phyloP scores from a whole-genome alignment of 768 basidiomycete genomes.

The Serendipita sp. region DNA sequence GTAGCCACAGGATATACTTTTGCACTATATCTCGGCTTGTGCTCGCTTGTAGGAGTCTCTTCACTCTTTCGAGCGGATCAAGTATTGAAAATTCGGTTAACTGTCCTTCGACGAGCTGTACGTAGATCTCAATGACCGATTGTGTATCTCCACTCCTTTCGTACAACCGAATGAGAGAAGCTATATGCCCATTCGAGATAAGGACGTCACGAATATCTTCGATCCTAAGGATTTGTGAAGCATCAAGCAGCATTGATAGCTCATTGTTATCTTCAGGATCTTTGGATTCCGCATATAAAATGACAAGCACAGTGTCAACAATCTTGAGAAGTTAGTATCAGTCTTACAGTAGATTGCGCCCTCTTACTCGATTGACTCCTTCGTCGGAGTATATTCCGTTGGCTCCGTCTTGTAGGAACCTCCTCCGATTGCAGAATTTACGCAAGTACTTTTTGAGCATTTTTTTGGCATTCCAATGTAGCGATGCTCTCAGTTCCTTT shows the following conservation, averaged over 20 bases:
- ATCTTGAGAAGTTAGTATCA: slow-evolving; percentile 26
- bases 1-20: slow-evolving; percentile 70
- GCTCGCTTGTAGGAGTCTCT: slow-evolving; percentile 37
- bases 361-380: background rate
- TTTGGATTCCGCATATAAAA: slow-evolving; percentile 46
- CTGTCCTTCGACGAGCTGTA: slow-evolving; percentile 47
- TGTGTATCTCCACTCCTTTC: slow-evolving; percentile 35
- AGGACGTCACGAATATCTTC: slow-evolving; percentile 48
- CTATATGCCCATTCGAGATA: slow-evolving; percentile 35
- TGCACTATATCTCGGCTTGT: slow-evolving; percentile 46
- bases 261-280: slow-evolving; percentile 51
- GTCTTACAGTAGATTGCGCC: background rate
- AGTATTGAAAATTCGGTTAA: slow-evolving; percentile 45
- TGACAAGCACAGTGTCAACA: slow-evolving; percentile 69
- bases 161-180: slow-evolving; percentile 43
- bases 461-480: slow-evolving; percentile 47
- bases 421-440: slow-evolving; percentile 34
- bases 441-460: slow-evolving; percentile 60
- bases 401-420: background rate
- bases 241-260: slow-evolving; percentile 39
- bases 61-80: slow-evolving; percentile 46
- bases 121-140: slow-evolving; percentile 37
- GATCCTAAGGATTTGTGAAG: slow-evolving; percentile 37
- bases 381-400: background rate
- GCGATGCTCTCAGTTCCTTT: slow-evolving; percentile 44